Base-by-base conservation (phyloP, 139 green algal genomes). In the Chlorella sp. region DNA sequence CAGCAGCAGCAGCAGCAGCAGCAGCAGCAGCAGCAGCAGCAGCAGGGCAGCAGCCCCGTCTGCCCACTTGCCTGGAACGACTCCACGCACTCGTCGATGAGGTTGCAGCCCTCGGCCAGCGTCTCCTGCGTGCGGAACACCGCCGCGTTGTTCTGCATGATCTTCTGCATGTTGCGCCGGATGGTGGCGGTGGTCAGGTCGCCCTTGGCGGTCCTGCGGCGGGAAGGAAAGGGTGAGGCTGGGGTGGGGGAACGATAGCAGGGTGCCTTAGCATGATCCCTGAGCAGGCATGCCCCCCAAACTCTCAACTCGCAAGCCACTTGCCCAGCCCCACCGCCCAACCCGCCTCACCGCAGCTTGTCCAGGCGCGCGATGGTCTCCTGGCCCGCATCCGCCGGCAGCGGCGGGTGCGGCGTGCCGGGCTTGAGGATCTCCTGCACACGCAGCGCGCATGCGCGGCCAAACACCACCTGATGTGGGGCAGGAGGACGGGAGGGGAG, bases 61-160 rank as follows among this genome's bases (percentile, higher is more conserved):
- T 21, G 51, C 26, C 64, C 32, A 39, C 72, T 41, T 32, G 67
- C 92, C 60, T 87, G 51, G 78, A 96, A 96, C 5, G 90, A 94
- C 0, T 93, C 89, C 4, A 95, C 91, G 28, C 84, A 90, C n/a
- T 98, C 89, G 85, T 99, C 97, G 39, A 99, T 98, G 30, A 93
- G 87, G 64, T 91, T 64, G 83, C 90, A 94, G 34, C 97, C 97
- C 86, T 98, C 91, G 71, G 93, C 91, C 68, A 99, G 88, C 0
- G 94, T 95, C 84, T 96, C 92, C 90, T 98, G 89, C 72, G 96
- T 98, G 36, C 97, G 87, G 94, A 99, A 99, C 73, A 99, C 97
- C 0, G 97, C 97, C 15, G 97, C 97, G 87, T 99, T 92, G 86
- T 95, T 96, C 92, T 98, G 95, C 96, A 98, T 98, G 84, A 94